These are phyloP conservation scores for Phycomyces nitens DNA, from an alignment of 192 early-diverging fungal species.

Conservation along the genomic window DNA sequence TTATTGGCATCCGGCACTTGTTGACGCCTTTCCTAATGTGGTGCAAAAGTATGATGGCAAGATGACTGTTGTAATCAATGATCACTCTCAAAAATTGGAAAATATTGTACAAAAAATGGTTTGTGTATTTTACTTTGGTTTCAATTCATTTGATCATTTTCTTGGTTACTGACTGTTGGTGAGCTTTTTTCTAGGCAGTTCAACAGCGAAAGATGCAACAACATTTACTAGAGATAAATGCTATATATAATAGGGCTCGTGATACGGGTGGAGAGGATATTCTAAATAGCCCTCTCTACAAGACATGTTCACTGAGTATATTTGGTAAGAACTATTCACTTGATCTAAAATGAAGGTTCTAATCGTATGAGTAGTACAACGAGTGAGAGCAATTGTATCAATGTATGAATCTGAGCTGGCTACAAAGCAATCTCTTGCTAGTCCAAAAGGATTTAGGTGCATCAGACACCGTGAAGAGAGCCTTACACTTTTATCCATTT, in stretches of 20 bases:
- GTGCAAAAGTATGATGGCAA: slow-evolving; percentile 21
- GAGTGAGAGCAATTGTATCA: not conserved
- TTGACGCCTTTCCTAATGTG: slow-evolving; percentile 15
- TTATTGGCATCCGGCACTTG: slow-evolving; percentile 32
- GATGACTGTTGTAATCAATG: slow-evolving; percentile 9
- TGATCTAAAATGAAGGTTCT: not conserved
- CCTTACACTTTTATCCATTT: slow-evolving; percentile 26
- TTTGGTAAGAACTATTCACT: slow-evolving; percentile 16
- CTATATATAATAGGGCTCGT: not conserved
- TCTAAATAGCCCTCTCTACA: slow-evolving; percentile 12
- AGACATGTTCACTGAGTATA: slow-evolving; percentile 23
- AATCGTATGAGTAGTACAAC: not conserved
- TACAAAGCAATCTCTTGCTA: slow-evolving; percentile 13
- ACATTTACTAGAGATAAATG: slow-evolving; percentile 9
- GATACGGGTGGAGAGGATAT: slow-evolving; percentile 3
- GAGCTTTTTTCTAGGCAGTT: slow-evolving; percentile 1
- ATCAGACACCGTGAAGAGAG: slow-evolving; percentile 24
- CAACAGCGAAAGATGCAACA: slow-evolving; percentile 29
- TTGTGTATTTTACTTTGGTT: not conserved
- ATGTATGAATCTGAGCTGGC: slow-evolving; percentile 28
- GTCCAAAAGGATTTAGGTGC: slow-evolving; percentile 4
- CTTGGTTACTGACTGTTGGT: not conserved
- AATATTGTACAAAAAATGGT: slow-evolving; percentile 19
- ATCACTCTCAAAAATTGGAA: slow-evolving; percentile 2
- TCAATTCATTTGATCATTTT: too few relatives aligned